Base-by-base conservation (phyloP, 2,329 filamentous ascomycete species). In the Ambrosiella beaveri region DNA sequence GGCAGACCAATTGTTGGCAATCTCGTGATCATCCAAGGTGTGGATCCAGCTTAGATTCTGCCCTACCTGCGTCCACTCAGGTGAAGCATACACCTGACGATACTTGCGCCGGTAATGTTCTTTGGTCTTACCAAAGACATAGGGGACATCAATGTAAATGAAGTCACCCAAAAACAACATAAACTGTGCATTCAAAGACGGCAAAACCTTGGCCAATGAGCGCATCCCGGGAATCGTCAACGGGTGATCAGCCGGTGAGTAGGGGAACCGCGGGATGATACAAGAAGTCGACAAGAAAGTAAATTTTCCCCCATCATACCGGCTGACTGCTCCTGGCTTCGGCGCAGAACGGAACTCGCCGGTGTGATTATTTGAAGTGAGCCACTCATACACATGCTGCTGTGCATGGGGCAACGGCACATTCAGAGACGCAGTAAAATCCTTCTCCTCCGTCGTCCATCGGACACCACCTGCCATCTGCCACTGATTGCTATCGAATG, bases 1-100 rank as follows among this genome's bases (percentile, higher is more conserved):
- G 15, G 78, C 75, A 61, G 85, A 82, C 89, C 90, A 97, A 70
- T 97, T 93, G 64, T 98, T 97, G 4, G 80, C 79, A 62, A 98
- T 96, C 67, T 98, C 93, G 65, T 98, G 93, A 67, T 98, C 93
- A 66, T 98, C 93, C 6, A 96, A 79, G 1, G 95, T 90, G 66
- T 98, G 93, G 50, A 97, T 88, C 93, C 93, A 98, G 64, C 90
- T 94, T n/a, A 97, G 74, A 58, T 88, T 83, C 63, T 85, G 76
- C 0, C 81, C 81, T 9, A 86, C 82, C 0, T 81, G 73, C 0
- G 79, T 75, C 93, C 93, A 98, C 63, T 95, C 91, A 0, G 91
- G 91, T 1, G 90, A 95, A 0, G 88, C 85, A 66, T 98, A 98
- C n/a, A 96, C 84, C 64, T 94, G 88, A 17, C 91, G 84, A 67